Evolutionary conservation across 371 early-diverging fungal genomes (phyloP), one percentile per base, ranked within the genome.

Genomic region (Amoeboaphelidium occidentale): DNA sequence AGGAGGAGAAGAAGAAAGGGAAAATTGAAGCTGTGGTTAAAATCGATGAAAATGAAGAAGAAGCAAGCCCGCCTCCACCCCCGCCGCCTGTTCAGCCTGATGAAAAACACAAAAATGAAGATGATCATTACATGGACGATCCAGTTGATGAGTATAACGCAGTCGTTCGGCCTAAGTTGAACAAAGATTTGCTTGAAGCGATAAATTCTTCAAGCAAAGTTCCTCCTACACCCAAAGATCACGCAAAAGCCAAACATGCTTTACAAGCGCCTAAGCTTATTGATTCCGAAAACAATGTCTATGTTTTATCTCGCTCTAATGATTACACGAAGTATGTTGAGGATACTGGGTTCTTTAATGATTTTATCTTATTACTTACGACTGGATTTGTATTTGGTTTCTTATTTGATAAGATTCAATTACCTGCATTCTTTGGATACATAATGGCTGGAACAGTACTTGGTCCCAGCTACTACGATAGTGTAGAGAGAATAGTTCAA

Each of bases 381-480:
- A 42, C 55, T 12, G 65, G 66, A 2, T 73, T 70, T 57, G 50
- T 51, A 0, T 59, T 67, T 26, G 66, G 65, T 10, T 64, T 63
- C 59, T 25, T 69, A 43, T 65, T 67, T 50, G 56, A 60, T 48
- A 49, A 60, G 42, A 49, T 73, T 63, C 27, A 68, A 60, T 64
- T 65, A 53, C 59, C 56, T 61, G 64, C 69, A 20, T 75, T 75
- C 55, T 71, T 75, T 60, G 76, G 76, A 3, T 71, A 74, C 28
- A 66, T 75, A 24, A 28, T 69, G 14, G 71, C 74, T n/a, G 76
- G 76, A 20, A 56, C 66, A 23, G 12, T 72, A 3, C 57, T 66
- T 21, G 73, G 73, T 0, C 72, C 73, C 0, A 60, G 66, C 1
- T 66, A 66, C 2, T 67, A 17, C n/a, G 54, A 58, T 43, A 20